These are phyloP conservation scores for Macrolepiota dolichaula DNA, from an alignment of 768 basidiomycete species.

Conservation along the genomic window DNA sequence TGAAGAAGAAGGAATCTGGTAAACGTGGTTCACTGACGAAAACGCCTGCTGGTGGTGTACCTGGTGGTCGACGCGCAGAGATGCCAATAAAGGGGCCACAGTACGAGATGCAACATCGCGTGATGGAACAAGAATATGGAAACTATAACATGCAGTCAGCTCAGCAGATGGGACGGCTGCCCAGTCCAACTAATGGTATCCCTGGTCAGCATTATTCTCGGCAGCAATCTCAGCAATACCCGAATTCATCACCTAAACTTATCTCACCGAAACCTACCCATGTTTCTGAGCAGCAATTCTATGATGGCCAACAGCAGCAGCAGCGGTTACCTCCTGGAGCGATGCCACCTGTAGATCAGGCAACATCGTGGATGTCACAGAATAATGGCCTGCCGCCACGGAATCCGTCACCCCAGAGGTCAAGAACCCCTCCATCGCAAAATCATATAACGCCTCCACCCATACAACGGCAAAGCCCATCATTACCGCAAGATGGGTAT, in stretches of 20 bases:
- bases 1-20: constrained; percentile 53
- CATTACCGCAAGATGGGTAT: constrained; percentile 25
- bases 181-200: constrained; percentile 13
- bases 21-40: constrained; percentile 68
- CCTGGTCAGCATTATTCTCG: constrained; percentile 29
- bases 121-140: constrained; percentile 86
- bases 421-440: constrained; percentile 53
- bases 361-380: constrained; percentile 22
- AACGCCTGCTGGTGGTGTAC: constrained; percentile 41
- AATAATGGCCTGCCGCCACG: constrained; percentile 20
- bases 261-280: constrained; percentile 26
- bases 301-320: constrained; percentile 31
- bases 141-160: constrained; percentile 37
- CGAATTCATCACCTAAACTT: constrained; percentile 16
- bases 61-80: constrained; percentile 68
- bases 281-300: constrained; percentile 34
- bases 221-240: constrained; percentile 20
- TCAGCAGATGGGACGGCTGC: constrained; percentile 18
- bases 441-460: constrained; percentile 14
- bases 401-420: constrained; percentile 26
- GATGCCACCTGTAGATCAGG: constrained; percentile 52
- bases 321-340: constrained; percentile 54
- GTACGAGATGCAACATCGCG: constrained; percentile 92
- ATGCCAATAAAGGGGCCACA: constrained; percentile 86
- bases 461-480: constrained; percentile 23